These are phyloP conservation scores for Crucihimalaya himalaica DNA, from an alignment of 345 rosid genomes.

Conservation along the genomic window DNA sequence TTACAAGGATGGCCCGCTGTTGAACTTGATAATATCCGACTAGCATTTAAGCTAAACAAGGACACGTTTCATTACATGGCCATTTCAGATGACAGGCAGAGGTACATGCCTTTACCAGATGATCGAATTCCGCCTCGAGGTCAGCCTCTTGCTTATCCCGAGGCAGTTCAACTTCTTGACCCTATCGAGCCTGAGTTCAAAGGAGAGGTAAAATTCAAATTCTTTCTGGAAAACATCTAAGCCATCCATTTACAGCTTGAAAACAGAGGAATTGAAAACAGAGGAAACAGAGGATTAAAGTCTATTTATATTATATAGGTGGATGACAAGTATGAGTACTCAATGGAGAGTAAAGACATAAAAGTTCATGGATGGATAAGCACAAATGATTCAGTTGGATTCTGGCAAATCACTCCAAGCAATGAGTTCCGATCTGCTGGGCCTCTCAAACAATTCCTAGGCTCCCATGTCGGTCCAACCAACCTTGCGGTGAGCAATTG, in stretches of 20 bases:
- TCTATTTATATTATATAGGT: constrained; percentile 47
- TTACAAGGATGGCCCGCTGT: constrained; percentile 79
- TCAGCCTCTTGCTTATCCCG: constrained; percentile 67
- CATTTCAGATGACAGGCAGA: constrained; percentile 73
- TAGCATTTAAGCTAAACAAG: constrained; percentile 76
- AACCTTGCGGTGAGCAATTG: constrained; percentile 66
- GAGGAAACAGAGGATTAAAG: constrained; percentile 21
- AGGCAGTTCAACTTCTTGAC: constrained; percentile 75
- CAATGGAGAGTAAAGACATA: constrained; percentile 63
- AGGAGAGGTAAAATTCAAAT: constrained; percentile 63
- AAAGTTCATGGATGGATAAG: constrained; percentile 91
- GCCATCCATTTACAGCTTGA: neutral
- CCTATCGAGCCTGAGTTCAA: constrained; percentile 69
- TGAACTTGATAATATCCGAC: constrained; percentile 70
- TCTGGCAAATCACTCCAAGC: constrained; percentile 98
- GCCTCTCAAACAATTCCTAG: constrained; percentile 75
- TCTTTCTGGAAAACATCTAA: neutral
- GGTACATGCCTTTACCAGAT: constrained; percentile 87
- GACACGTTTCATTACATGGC: constrained; percentile 92
- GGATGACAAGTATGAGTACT: constrained; percentile 89
- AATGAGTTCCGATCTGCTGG: constrained; percentile 89
- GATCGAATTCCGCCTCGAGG: constrained; percentile 72
- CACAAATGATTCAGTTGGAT: constrained; percentile 63
- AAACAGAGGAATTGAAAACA: neutral
- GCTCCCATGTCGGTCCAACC: constrained; percentile 87